Percentiles rank a stretch among this genome's conserved stretches.
These are phyloP conservation scores for Fraxinus sp. DNA, from an alignment of 305 asterid genomes.

Conservation along the genomic window DNA sequence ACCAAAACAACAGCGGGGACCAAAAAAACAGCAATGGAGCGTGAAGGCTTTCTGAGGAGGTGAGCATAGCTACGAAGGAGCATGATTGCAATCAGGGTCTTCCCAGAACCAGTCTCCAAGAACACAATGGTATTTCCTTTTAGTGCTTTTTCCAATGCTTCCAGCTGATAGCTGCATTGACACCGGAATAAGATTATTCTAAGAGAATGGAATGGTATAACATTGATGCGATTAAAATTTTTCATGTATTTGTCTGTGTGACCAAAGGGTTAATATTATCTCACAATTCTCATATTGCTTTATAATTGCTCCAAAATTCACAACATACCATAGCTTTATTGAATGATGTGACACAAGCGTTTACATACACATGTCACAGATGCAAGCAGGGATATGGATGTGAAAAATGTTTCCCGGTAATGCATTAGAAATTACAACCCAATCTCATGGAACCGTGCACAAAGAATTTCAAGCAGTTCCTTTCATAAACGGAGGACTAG, in stretches of 20 bases:
- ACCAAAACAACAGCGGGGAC: conserved; percentile 83
- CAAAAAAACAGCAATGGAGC: conserved; percentile 66
- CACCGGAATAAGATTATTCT: conserved; percentile 7
- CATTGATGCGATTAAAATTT: not conserved
- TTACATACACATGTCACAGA: not conserved
- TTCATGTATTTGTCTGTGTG: not conserved
- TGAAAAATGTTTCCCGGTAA: not conserved
- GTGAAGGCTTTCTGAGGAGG: conserved; percentile 56
- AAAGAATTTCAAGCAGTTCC: not conserved
- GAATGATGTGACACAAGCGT: not conserved
- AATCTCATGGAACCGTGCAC: not conserved
- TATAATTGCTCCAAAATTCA: not conserved
- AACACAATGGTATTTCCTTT: conserved; percentile 66
- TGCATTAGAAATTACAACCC: not conserved
- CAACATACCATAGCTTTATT: not conserved
- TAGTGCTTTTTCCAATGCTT: conserved; percentile 67
- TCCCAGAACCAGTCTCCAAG: conserved; percentile 84
- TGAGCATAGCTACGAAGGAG: conserved; percentile 67
- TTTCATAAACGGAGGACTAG: not conserved
- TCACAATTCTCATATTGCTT: not conserved
- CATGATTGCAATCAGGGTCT: conserved; percentile 80
- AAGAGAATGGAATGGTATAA: not conserved
- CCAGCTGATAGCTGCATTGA: conserved; percentile 69
- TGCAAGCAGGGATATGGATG: not conserved
- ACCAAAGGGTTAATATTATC: not conserved